Base-by-base conservation (phyloP, 441 rosid species). In the Euphorbia schlechtendalii region DNA sequence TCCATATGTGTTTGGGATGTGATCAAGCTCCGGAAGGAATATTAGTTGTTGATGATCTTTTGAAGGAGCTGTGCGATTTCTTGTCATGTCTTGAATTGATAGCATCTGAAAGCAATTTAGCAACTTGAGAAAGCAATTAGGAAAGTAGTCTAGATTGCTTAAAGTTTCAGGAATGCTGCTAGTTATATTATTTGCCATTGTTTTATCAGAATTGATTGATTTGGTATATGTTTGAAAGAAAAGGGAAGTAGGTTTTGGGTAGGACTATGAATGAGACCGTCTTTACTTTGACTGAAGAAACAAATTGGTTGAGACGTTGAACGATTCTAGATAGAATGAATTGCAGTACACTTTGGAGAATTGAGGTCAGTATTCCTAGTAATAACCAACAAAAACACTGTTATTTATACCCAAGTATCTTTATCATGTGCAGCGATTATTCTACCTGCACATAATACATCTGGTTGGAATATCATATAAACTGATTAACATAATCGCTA, bases 221-320 rank as follows among this genome's bases (percentile, higher is more conserved):
- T 9, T 40, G 30, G 57, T 20, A 0, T 49, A 21, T 34, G 45
- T 27, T 32, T 63, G 30, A 21, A 64, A 13, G 15, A 14, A 8
- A 53, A 32, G 3, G 34, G 34, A 32, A 32, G 34, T 32, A 32
- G 34, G 34, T 32, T 32, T 17, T 53, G 38, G 52, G 21, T 54
- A 30, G 56, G 43, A 25, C 22, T 36, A 30, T 64, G 30, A 52
- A 51, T 7, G 34, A 32, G 17, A 32, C 28, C 13, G 3, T 22
- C 10, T 53, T 53, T 8, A 51, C 53, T 53, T 48, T 52, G 25
- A 49, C 13, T 63, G 20, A 49, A 63, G 66, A 18, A 13, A 51
- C 20, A 13, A 48, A 49, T 28, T 30, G 22, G 48, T 51, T 51
- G 34, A 34, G 32, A 52, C 48, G 53, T 22, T 53, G 51, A 53